Percentiles rank a stretch among this genome's conserved stretches.
Conservation (phyloP, 805 yeast species). For the Candida sakaeoensis region DNA sequence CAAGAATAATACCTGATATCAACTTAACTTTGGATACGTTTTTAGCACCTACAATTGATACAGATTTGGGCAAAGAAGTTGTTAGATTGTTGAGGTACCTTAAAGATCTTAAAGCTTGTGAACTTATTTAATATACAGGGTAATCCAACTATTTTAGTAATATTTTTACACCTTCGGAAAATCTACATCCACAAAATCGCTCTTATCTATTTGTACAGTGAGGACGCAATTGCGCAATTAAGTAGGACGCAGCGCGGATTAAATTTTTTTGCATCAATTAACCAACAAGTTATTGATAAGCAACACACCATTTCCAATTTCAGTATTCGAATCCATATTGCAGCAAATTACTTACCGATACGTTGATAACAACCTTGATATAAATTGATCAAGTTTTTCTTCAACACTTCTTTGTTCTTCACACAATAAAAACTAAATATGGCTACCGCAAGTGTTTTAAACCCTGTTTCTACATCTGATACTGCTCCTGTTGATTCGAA, state of each 20-base stretch:
- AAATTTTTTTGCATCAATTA: background rate
- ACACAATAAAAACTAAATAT: constrained; percentile 6
- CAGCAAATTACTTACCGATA: background rate
- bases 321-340: constrained; percentile 5
- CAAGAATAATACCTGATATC: constrained; percentile 31
- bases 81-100: constrained; percentile 28
- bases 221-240: constrained; percentile 7
- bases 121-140: background rate
- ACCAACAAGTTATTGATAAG: constrained; percentile 1
- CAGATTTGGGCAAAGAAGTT: constrained; percentile 35
- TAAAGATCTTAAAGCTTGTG: constrained; percentile 12
- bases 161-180: background rate
- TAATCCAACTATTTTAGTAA: background rate
- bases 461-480: constrained; percentile 20
- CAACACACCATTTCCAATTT: constrained; percentile 1
- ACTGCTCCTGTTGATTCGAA: constrained; percentile 17
- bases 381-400: background rate
- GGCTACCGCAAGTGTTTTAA: constrained; percentile 17
- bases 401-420: background rate
- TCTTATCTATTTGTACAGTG: background rate
- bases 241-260: background rate
- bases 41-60: constrained; percentile 32
- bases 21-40: constrained; percentile 33
- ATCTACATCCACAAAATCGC: no score
- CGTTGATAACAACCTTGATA: background rate